Percentiles rank a stretch among this genome's conserved stretches.
phyloP scores from a whole-genome alignment of 73 alveolate species.

The Symbiodinium pilosum region DNA sequence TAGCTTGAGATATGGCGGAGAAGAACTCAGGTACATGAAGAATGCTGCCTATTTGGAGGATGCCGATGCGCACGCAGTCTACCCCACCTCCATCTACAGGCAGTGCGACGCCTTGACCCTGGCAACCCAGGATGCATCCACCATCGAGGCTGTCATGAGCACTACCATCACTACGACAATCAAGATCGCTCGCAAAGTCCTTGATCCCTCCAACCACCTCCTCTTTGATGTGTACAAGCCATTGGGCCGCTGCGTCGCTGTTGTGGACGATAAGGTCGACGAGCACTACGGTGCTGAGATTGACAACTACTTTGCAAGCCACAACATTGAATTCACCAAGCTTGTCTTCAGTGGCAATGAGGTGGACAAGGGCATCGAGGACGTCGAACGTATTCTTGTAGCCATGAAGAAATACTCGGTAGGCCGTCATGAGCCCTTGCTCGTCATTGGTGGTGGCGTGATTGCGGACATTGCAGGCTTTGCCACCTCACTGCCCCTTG shows the following conservation, averaged over 20 bases:
- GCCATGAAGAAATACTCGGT: not conserved
- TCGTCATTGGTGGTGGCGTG: constrained; percentile 34
- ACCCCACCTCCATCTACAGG: constrained; percentile 37
- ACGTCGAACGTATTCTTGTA: not conserved
- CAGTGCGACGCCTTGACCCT: not conserved
- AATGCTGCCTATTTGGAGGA: not conserved
- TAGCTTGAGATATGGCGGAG: too few relatives aligned
- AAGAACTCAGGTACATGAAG: not conserved
- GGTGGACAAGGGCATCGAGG: constrained; percentile 10
- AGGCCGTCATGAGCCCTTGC: constrained; percentile 30
- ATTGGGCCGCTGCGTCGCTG: constrained; percentile 13
- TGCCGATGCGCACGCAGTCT: constrained; percentile 4
- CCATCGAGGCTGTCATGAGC: constrained; percentile 47
- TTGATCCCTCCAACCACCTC: not conserved
- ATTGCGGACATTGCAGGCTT: constrained; percentile 40
- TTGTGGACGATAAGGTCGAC: constrained; percentile 47
- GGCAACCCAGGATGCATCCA: not conserved
- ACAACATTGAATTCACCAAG: not conserved
- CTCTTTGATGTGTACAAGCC: not conserved
- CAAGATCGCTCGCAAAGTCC: constrained; percentile 24
- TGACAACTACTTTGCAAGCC: not conserved
- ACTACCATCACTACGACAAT: constrained; percentile 27
- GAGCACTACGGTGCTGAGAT: not conserved
- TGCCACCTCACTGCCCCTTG: not conserved
- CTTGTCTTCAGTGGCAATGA: constrained; percentile 42